A percentile compares a stretch with the other conserved stretches of the same genome.
Evolutionary conservation across 2,329 filamentous ascomycete genomes (phyloP).

Genomic region (Trichoderma atroviride): DNA sequence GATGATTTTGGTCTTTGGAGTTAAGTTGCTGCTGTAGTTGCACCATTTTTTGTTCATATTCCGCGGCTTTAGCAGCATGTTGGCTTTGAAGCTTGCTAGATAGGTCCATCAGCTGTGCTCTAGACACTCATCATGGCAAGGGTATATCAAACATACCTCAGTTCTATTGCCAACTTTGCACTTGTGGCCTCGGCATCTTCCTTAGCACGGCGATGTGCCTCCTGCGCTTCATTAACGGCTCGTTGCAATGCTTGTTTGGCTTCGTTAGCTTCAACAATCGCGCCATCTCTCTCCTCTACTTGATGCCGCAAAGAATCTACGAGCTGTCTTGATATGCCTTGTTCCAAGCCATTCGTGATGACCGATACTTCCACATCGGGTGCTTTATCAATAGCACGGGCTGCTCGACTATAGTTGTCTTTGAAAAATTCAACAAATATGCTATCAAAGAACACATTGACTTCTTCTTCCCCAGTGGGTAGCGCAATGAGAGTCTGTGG

Average conservation of each 20-base stretch:
- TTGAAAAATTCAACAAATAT: slow-evolving; percentile 93
- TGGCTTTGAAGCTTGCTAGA: slow-evolving; percentile 40
- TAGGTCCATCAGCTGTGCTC: slow-evolving; percentile 26
- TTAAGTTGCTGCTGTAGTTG: slow-evolving; percentile 28
- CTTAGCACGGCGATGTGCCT: slow-evolving; percentile 69
- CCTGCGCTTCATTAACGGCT: slow-evolving; percentile 71
- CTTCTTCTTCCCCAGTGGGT: slow-evolving; percentile 53
- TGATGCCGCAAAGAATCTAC: slow-evolving; percentile 83
- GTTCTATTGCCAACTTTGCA: slow-evolving; percentile 49
- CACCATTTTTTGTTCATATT: slow-evolving; percentile 33
- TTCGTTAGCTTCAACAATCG: slow-evolving; percentile 51
- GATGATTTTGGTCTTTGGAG: not conserved
- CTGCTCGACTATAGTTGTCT: slow-evolving; percentile 86
- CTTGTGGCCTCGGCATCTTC: slow-evolving; percentile 48
- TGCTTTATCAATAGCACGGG: slow-evolving; percentile 85
- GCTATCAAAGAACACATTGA: slow-evolving; percentile 83
- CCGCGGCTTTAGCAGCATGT: slow-evolving; percentile 33
- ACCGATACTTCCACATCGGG: slow-evolving; percentile 85
- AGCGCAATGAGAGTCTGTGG: slow-evolving; percentile 65
- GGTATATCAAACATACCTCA: slow-evolving; percentile 47
- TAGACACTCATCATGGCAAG: slow-evolving; percentile 2
- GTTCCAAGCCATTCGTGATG: slow-evolving; percentile 76
- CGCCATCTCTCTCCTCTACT: slow-evolving; percentile 68
- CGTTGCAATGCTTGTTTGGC: slow-evolving; percentile 52
- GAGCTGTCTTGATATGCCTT: slow-evolving; percentile 90